Evolutionary conservation across 257 asterid genomes (phyloP), one percentile per base, ranked within the genome.

Genomic region (Haberlea rhodopensis): DNA sequence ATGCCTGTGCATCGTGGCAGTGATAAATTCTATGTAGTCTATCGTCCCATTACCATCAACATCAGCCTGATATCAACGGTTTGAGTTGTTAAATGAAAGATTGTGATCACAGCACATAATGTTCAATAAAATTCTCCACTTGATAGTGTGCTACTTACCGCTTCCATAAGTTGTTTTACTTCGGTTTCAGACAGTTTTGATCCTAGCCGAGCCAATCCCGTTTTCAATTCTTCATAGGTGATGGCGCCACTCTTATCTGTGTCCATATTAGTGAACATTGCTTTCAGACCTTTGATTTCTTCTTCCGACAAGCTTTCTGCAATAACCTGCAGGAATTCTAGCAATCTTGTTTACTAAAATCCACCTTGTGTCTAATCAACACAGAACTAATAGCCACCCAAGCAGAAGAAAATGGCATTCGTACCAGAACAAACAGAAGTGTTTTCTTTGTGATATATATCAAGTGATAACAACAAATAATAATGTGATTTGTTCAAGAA

Each of bases 1-100:
- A 73, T 90, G 97, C 67, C 96, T 86, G 75, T 90, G 97, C 97
- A 90, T 90, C 16, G 97, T 90, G 21, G 96, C 97, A 31, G 97
- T 86, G 66, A 90, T 88, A 65, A 90, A 90, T 76, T 90, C 97
- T 16, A 86, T 80, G 71, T 90, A 90, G 82, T 90, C 97, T 28
- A 90, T 90, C 27, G 97, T 76, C 66, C 97, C 97, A 8, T 86
- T 90, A 65, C 97, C 97, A 72, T 90, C 97, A 70, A 90, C 97
- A 65, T 90, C 97, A 60, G 97, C 97, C 97, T 90, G 87, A 75
- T 65, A 60, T 56, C 58, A 48, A 73, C 25, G 57, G 48, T 23
- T 46, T 9, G 57, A 22, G 19, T 53, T 34, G 29, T 57, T 72
- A 27, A n/a, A 56, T 23, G n/a, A 34, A 66, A 57, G 18, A 55